Evolutionary conservation across 2,329 filamentous ascomycete genomes (phyloP).

Genomic region (Alternaria ethzedia): DNA sequence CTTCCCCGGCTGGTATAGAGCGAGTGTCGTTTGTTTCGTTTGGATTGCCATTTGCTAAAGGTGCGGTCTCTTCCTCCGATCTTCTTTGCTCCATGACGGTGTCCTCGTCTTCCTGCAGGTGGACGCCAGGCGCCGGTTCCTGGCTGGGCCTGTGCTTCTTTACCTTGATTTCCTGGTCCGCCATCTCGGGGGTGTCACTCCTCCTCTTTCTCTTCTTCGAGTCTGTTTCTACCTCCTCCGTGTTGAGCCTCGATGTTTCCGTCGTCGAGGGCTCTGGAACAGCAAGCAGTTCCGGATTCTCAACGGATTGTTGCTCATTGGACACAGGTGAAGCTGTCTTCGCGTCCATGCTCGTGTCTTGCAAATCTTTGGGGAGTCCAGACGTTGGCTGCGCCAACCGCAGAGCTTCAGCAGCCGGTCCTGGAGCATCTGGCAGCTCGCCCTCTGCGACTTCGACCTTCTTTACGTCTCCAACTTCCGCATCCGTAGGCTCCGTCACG

Average conservation of each 20-base stretch:
- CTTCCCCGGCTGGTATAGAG: background rate
- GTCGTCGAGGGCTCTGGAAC: slow-evolving; percentile 36
- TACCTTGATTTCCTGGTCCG: slow-evolving; percentile 44
- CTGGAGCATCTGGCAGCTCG: slow-evolving; percentile 27
- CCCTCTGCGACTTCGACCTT: slow-evolving; percentile 6
- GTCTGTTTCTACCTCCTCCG: slow-evolving; percentile 48
- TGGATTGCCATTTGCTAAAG: slow-evolving; percentile 7
- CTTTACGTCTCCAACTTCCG: slow-evolving; percentile 12
- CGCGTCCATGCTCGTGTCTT: slow-evolving; percentile 8
- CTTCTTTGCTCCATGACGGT: slow-evolving; percentile 37
- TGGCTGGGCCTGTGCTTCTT: slow-evolving; percentile 53
- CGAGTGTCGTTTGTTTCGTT: slow-evolving; percentile 4
- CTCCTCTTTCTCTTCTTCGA: slow-evolving; percentile 51
- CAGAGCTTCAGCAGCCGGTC: slow-evolving; percentile 32
- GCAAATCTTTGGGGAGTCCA: slow-evolving; percentile 1
- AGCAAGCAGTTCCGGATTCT: slow-evolving; percentile 36
- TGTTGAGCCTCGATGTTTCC: slow-evolving; percentile 43
- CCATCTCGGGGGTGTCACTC: slow-evolving; percentile 47
- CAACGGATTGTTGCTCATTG: slow-evolving; percentile 41
- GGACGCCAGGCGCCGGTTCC: slow-evolving; percentile 36
- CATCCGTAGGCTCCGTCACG: slow-evolving; percentile 24
- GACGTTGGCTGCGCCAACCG: slow-evolving; percentile 14
- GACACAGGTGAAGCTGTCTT: slow-evolving; percentile 27
- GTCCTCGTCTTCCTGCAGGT: slow-evolving; percentile 41
- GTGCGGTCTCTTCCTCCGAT: slow-evolving; percentile 26